Percentiles rank a stretch among this genome's conserved stretches.
These are phyloP conservation scores for Mytilinidion resinicola DNA, from an alignment of 495 filamentous ascomycete genomes.

Conservation along the genomic window DNA sequence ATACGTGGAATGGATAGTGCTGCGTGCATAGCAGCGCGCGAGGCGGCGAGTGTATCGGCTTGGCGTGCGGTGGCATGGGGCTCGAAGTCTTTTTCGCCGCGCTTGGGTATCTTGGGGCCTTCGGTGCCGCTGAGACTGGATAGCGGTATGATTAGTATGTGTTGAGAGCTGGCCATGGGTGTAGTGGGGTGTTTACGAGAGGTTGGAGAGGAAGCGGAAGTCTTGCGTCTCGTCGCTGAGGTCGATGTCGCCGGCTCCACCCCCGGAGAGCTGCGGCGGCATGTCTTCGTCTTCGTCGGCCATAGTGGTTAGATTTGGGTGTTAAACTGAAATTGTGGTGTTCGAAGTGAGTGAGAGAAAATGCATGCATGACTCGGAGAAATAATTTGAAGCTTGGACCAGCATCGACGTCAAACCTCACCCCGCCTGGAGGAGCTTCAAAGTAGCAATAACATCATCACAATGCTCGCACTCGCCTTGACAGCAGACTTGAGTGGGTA, in stretches of 20 bases:
- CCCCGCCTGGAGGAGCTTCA: no score
- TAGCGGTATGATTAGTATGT: constrained; percentile 13
- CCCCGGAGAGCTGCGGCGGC: constrained; percentile 7
- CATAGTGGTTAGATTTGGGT: constrained; percentile 23
- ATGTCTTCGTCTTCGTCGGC: constrained; percentile 41
- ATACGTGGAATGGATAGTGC: constrained; percentile 67
- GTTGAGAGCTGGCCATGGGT: not conserved
- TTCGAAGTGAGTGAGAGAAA: no score
- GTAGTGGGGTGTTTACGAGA: constrained; percentile 44
- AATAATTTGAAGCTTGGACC: no score
- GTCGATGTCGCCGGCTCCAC: constrained; percentile 48
- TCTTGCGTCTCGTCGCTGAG: constrained; percentile 81
- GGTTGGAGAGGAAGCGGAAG: constrained; percentile 65
- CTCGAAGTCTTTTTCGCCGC: constrained; percentile 96
- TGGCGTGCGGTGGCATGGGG: constrained; percentile 80
- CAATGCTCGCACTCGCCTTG: constrained; percentile 73
- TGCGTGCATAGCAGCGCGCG: constrained; percentile 84
- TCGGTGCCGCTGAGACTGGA: constrained; percentile 11
- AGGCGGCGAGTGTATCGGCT: constrained; percentile 64
- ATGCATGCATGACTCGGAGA: no score
- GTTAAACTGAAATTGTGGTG: no score
- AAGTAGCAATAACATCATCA: constrained; percentile 15
- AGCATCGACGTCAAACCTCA: no score
- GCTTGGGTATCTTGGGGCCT: constrained; percentile 54
- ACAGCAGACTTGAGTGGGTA: constrained; percentile 74